Base-by-base conservation (phyloP, 345 rosid species). In the Linum lewisii region DNA sequence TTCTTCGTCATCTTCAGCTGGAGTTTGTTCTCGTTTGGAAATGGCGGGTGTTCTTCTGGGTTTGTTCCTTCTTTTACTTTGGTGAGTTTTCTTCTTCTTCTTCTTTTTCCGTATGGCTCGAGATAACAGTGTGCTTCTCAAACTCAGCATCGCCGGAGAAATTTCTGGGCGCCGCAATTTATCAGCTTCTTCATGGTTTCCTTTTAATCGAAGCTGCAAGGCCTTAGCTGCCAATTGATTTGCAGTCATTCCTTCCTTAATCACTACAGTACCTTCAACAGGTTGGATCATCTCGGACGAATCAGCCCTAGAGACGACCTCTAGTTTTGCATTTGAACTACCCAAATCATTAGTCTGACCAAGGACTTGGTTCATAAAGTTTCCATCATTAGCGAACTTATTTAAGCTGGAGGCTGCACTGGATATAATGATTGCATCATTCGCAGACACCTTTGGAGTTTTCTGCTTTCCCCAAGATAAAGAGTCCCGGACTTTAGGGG, bases 221-320 rank as follows among this genome's bases (percentile, higher is more conserved):
- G 95, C 97, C 77, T 85, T 93, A 56, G 99, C 97, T 51, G 91
- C 91, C 60, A 86, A 63, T 64, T 86, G 84, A 73, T 93, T 93
- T 55, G 87, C 79, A 70, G 84, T 85, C 71, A 82, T 64, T 32
- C 62, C 71, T 65, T 80, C 82, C 24, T 59, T 61, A 66, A 57
- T 56, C 6, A 69, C 63, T 21, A 54, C 18, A 62, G 60, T 61
- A 50, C 29, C 67, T 71, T 72, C 88, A 16, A 22, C 53, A 57
- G 62, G 69, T 60, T 56, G 63, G 13, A 56, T 59, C 55, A 47
- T 51, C 60, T 74, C 69, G 44, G 49, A 53, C 19, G 64, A 49
- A 52, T 59, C 64, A 51, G 53, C 58, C 37, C 65, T 62, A 18
- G 52, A 62, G 57, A 63, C 74, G 36, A 44, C 72, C 60, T 56